Evolutionary conservation across 129 eudicot genomes (phyloP), one percentile per base, ranked within the genome.

Genomic region (Centella asiatica): DNA sequence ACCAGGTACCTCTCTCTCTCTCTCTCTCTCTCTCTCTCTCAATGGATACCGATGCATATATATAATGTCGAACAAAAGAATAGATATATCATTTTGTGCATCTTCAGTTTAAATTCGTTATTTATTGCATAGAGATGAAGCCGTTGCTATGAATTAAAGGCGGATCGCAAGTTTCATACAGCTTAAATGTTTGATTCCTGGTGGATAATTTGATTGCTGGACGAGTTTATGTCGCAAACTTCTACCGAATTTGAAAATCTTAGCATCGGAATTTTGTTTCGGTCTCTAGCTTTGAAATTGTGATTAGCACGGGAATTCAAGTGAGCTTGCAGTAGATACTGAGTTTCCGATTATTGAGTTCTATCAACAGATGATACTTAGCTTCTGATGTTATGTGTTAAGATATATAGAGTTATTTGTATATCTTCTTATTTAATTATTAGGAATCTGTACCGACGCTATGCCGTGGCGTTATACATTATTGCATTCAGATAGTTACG

Each of bases 1-100:
- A n/a, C 6, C 44, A 40, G 47, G 48, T 50, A 5, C 8, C 53
- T 58, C 72, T 42, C 62, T 40, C 71, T 54, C 57, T 47, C 59
- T 33, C 57, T 51, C 32, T 26, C 58, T 52, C 36, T 52, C 58
- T 52, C 58, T 52, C 58, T 52, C 31, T 52, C 58, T 26, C 32
- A 24, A 32, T 14, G 19, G 12, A 8, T 13, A 5, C 3, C 17
- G 1, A 17, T 4, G n/a, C 1, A 1, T 17, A 47, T 19, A 47
- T 1, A 46, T 20, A n/a, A n/a, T n/a, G n/a, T n/a, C n/a, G n/a
- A n/a, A n/a, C n/a, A n/a, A n/a, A n/a, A n/a, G 11, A n/a, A 4
- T 48, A 1, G 6, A 20, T 22, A 49, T 50, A 24, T 50, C 13
- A 20, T 57, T 8, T 31, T 20, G 24, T n/a, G 18, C n/a, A 42